Conservation (phyloP, 768 basidiomycete species). For the Steccherinum ochraceum region DNA sequence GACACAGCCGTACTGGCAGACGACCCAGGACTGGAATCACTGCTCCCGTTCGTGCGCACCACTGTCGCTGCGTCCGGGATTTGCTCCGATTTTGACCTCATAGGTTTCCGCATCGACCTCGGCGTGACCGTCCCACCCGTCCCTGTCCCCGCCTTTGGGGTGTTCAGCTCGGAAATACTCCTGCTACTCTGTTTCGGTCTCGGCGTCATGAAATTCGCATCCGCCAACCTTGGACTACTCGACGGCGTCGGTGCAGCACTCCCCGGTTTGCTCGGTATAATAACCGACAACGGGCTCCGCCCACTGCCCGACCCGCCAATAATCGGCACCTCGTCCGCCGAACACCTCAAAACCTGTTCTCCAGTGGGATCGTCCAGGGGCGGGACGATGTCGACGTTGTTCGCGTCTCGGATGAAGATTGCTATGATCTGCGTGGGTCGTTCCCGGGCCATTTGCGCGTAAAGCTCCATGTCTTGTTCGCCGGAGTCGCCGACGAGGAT, state of each 20-base stretch:
- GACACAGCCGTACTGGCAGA: too few relatives aligned
- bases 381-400: slow-evolving; percentile 25
- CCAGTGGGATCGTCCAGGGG: slow-evolving; percentile 65
- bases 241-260: background rate
- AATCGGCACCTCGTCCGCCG: background rate
- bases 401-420: slow-evolving; percentile 80
- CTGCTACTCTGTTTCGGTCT: too few relatives aligned
- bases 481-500: slow-evolving; percentile 89
- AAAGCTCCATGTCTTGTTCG: slow-evolving; percentile 93
- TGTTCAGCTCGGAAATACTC: background rate
- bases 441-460: slow-evolving; percentile 67
- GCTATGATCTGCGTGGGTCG: slow-evolving; percentile 64
- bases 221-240: background rate
- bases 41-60: too few relatives aligned
- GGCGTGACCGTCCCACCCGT: slow-evolving; percentile 1
- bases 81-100: slow-evolving; percentile 9
- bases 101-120: slow-evolving; percentile 1
- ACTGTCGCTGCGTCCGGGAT: too few relatives aligned
- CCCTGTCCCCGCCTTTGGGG: slow-evolving; percentile 12
- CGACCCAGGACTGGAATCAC: too few relatives aligned
- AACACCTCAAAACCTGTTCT: slow-evolving; percentile 6
- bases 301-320: background rate
- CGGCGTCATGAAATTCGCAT: background rate
- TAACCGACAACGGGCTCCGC: background rate
- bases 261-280: background rate